phyloP scores from a whole-genome alignment of 176 grass and related monocot genomes.

The Hsuehochloa calcarea region DNA sequence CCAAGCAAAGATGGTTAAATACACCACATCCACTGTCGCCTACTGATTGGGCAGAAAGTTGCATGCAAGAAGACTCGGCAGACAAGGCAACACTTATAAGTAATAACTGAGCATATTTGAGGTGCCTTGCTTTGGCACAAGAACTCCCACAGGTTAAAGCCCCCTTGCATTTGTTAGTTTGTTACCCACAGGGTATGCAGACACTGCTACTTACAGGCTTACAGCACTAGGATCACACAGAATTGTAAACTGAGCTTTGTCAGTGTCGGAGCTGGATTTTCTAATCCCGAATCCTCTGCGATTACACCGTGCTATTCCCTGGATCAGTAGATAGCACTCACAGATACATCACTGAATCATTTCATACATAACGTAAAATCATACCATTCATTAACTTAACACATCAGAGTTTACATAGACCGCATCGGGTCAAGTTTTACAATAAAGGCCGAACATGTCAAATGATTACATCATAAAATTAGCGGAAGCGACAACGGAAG shows the following conservation, averaged over 20 bases:
- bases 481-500: too few relatives aligned
- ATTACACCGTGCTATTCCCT: too few relatives aligned
- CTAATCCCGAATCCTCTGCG: too few relatives aligned
- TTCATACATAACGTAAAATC: too few relatives aligned
- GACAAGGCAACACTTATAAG: not conserved
- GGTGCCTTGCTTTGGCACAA: not conserved
- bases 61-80: not conserved
- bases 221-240: not conserved
- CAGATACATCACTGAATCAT: too few relatives aligned
- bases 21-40: slow-evolving; percentile 32
- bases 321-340: too few relatives aligned
- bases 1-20: slow-evolving; percentile 30
- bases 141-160: not conserved
- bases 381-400: too few relatives aligned
- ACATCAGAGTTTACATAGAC: too few relatives aligned
- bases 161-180: not conserved
- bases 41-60: slow-evolving; percentile 52
- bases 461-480: too few relatives aligned
- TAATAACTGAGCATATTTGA: not conserved
- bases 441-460: too few relatives aligned
- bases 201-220: not conserved
- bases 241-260: slow-evolving; percentile 5
- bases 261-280: too few relatives aligned
- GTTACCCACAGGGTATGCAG: not conserved
- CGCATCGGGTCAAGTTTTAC: too few relatives aligned